Evolutionary conservation across 148 eudicot species (phyloP).

Genomic region (Suaeda aralocaspica): DNA sequence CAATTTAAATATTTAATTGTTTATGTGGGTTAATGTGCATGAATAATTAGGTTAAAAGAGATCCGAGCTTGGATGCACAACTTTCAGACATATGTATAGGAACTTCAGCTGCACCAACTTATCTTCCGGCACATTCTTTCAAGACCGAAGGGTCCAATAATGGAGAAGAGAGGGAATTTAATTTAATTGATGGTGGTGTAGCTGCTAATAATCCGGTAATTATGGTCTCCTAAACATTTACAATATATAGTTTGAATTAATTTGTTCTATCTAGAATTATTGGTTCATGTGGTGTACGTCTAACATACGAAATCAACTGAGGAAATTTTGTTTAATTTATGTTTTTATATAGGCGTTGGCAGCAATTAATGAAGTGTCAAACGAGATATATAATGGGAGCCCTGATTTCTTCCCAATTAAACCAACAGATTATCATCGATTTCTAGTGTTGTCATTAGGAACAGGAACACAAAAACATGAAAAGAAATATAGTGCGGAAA

Average conservation of each 20-base stretch:
- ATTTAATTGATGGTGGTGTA: conserved; percentile 49
- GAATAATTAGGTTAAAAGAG: conserved; percentile 32
- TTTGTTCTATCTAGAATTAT: too few relatives aligned
- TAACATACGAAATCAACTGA: too few relatives aligned
- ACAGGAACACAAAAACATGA: conserved; percentile 29
- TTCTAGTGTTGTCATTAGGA: conserved; percentile 38
- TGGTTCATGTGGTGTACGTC: too few relatives aligned
- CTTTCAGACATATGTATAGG: conserved; percentile 46
- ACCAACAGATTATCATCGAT: conserved; percentile 30
- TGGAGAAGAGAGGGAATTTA: conserved; percentile 27
- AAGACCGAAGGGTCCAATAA: conserved; percentile 18
- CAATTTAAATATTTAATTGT: too few relatives aligned
- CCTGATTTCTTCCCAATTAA: conserved; percentile 31
- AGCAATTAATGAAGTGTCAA: conserved; percentile 40
- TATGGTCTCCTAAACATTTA: too few relatives aligned
- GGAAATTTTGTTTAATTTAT: too few relatives aligned
- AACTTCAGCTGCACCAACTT: conserved; percentile 52
- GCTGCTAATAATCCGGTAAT: conserved; percentile 51
- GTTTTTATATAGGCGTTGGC: conserved; percentile 33
- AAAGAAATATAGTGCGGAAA: conserved; percentile 26
- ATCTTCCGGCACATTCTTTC: conserved; percentile 40
- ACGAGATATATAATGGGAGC: conserved; percentile 27
- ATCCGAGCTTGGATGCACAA: conserved; percentile 30
- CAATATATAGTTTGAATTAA: too few relatives aligned
- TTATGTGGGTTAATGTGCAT: too few relatives aligned